These are phyloP conservation scores for Russula earlei DNA, from an alignment of 768 basidiomycete genomes.

Conservation along the genomic window DNA sequence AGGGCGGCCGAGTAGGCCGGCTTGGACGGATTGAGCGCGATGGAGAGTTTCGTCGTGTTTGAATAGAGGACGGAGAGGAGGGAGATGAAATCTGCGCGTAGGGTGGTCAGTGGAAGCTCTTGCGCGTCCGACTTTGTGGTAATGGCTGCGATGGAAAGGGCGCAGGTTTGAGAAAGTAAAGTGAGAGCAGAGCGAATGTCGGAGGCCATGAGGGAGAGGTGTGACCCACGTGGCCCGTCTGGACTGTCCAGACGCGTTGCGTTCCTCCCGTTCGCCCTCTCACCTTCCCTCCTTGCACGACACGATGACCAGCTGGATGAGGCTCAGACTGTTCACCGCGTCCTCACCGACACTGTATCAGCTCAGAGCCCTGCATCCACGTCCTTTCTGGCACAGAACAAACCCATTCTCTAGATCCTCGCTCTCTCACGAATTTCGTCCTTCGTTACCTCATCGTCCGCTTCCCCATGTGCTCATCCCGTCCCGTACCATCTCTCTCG, in stretches of 20 bases:
- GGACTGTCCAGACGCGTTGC: neutral
- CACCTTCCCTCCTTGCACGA: neutral
- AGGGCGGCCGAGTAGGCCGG: constrained; percentile 30
- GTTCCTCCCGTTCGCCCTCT: too few species aligned
- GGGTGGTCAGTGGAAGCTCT: constrained; percentile 27
- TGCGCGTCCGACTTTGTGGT: constrained; percentile 11
- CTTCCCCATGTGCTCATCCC: neutral
- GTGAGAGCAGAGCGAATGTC: neutral
- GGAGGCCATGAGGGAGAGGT: constrained; percentile 26
- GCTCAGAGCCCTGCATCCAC: constrained; percentile 9
- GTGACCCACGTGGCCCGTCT: neutral
- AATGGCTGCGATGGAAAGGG: constrained; percentile 26
- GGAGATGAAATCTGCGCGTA: constrained; percentile 48
- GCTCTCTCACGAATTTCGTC: constrained; percentile 3
- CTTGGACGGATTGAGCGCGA: constrained; percentile 48
- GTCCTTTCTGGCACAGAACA: constrained; percentile 18
- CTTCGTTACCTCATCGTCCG: constrained; percentile 3
- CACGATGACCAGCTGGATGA: constrained; percentile 5
- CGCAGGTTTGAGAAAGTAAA: constrained; percentile 20
- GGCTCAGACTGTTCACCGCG: constrained; percentile 9
- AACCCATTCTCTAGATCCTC: constrained; percentile 23
- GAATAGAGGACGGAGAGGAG: constrained; percentile 50
- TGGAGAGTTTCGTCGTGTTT: constrained; percentile 49
- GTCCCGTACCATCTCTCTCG: constrained; percentile 7
- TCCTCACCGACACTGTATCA: neutral